Evolutionary conservation across 164 flowering plant species (phyloP), one percentile per base, ranked within the genome.

Genomic region (Protea cynaroides): DNA sequence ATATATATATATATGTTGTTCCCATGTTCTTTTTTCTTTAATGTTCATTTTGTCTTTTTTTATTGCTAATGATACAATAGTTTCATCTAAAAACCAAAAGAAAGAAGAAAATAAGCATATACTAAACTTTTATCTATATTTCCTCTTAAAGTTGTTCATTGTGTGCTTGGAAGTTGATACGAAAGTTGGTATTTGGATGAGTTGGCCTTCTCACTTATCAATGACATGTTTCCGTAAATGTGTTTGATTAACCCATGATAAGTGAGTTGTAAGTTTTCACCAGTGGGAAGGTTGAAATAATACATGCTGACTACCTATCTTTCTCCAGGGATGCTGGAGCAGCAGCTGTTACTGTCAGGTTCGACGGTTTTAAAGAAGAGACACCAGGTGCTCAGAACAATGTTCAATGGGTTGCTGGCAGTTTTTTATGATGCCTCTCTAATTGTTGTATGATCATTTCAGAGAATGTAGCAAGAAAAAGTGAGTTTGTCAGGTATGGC

Each of bases 291-390:
- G 34, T 29, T 29, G 34, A 8, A 23, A 56, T 56, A 29, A 56
- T 25, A 56, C 47, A 3, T 37, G 50, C 43, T 60, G 43, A 23
- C 15, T 8, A 29, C 34, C 34, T 17, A 59, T 25, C 10, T 67
- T 62, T 65, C 68, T 65, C 8, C 71, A 62, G 72, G 71, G 59
- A 47, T 65, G 57, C 50, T 47, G 51, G 25, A 36, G n/a, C 44
- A 49, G 50, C 44, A n/a, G 46, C 56, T 43, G 21, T 52, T 56
- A 46, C 51, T 14, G 23, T 21, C 21, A 37, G 14, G 23, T 23
- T 29, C 34, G 2, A 21, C 10, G 24, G 12, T 52, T 21, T 6
- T 52, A 13, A 50, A 50, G 21, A 25, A 54, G 43, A 59, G 23
- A 25, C 14, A n/a, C 24, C 22, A 54, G 44, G 19, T 19, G 37